Conservation (phyloP, 2,329 filamentous ascomycete species). For the Fusarium fujikuroi region DNA sequence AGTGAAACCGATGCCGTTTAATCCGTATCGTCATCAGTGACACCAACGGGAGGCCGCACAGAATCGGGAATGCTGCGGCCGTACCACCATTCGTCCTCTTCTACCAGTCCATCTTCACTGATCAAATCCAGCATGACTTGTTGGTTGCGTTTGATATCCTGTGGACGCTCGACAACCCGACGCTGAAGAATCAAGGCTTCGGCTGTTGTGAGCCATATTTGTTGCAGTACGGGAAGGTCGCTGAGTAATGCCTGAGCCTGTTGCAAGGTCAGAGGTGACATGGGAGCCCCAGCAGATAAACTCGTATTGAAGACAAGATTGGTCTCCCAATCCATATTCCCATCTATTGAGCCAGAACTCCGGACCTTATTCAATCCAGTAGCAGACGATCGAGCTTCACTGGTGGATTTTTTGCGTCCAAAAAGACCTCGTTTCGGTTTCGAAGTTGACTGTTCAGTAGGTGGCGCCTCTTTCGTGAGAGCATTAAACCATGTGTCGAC, state of each 20-base stretch:
- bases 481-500: slow-evolving; percentile 70
- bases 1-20: slow-evolving; percentile 35
- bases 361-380: slow-evolving; percentile 40
- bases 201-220: slow-evolving; percentile 72
- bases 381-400: slow-evolving; percentile 43
- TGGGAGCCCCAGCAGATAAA: slow-evolving; percentile 70
- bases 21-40: slow-evolving; percentile 63
- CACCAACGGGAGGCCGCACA: slow-evolving; percentile 61
- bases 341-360: slow-evolving; percentile 48
- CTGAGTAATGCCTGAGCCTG: slow-evolving; percentile 61
- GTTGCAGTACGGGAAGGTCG: slow-evolving; percentile 67
- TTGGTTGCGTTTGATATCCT: slow-evolving; percentile 72
- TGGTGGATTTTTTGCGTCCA: slow-evolving; percentile 67
- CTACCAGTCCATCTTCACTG: slow-evolving; percentile 66
- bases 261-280: slow-evolving; percentile 64
- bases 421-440: slow-evolving; percentile 66
- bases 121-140: slow-evolving; percentile 73
- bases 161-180: slow-evolving; percentile 65
- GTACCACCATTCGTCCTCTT: slow-evolving; percentile 73
- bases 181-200: slow-evolving; percentile 70
- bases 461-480: slow-evolving; percentile 56
- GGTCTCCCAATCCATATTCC: slow-evolving; percentile 45
- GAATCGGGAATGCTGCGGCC: slow-evolving; percentile 64
- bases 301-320: slow-evolving; percentile 68
- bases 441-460: slow-evolving; percentile 50